Evolutionary conservation across 352 stramenopile species (phyloP).

Genomic region (Phytophthora constricta): DNA sequence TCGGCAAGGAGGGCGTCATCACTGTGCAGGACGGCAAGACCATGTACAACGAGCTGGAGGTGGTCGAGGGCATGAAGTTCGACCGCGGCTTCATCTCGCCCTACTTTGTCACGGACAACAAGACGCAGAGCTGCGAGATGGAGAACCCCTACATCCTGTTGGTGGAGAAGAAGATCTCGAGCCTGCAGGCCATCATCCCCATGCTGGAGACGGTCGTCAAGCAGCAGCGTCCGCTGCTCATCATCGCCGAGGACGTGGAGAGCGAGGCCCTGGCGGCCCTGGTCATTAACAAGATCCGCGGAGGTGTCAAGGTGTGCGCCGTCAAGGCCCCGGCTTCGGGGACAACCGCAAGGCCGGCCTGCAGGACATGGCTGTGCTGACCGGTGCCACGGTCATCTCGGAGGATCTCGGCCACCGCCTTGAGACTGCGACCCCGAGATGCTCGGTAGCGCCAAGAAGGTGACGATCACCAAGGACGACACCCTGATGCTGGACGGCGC

Average conservation of each 20-base stretch:
- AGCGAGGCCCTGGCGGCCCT: conserved; percentile 98
- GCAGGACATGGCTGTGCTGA: conserved; percentile 99
- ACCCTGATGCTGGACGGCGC: conserved; percentile 98
- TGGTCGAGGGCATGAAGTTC: conserved; percentile 99
- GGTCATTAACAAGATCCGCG: conserved; percentile 99
- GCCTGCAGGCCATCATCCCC: conserved; percentile 95
- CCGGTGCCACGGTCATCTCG: conserved; percentile 97
- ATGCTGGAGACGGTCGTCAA: conserved; percentile 98
- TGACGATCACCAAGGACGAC: conserved; percentile 99
- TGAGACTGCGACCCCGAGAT: conserved; percentile 96
- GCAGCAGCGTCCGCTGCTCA: conserved; percentile 96
- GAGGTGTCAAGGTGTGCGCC: conserved; percentile 99
- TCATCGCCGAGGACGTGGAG: conserved; percentile 99
- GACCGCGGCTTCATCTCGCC: conserved; percentile 99
- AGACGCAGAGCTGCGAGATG: conserved; percentile 98
- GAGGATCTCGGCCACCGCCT: conserved; percentile 99
- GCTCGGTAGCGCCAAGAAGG: conserved; percentile 94
- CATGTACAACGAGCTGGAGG: conserved; percentile 99
- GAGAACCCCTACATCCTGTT: conserved; percentile 99
- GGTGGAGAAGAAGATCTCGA: conserved; percentile 99
- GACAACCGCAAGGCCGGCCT: conserved; percentile 99
- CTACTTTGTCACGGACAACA: conserved; percentile 99
- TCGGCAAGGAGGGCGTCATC: conserved; percentile 99
- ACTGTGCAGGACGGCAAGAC: conserved; percentile 99
- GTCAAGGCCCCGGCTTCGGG: conserved; percentile 99